Conservation (phyloP, 2,329 filamentous ascomycete species). For the Aspergillus sp. region DNA sequence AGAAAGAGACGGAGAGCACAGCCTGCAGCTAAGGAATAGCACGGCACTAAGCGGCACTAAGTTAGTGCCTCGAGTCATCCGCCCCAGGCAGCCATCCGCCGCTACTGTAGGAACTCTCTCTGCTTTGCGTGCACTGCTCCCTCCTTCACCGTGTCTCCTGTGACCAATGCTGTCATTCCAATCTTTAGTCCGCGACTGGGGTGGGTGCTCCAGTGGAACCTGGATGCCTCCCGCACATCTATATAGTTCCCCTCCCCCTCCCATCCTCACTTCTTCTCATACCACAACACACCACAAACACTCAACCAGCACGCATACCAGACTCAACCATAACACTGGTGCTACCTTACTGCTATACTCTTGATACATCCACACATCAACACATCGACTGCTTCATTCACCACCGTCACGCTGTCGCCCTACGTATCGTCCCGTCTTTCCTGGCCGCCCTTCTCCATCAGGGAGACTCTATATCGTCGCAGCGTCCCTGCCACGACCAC, state of each 20-base stretch:
- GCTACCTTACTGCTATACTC: neutral
- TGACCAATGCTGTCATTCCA: conserved; percentile 23
- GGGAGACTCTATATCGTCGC: conserved; percentile 22
- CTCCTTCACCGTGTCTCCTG: neutral
- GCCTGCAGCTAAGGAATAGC: conserved; percentile 11
- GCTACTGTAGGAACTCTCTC: conserved; percentile 8
- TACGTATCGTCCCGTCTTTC: conserved; percentile 22
- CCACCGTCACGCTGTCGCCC: conserved; percentile 31
- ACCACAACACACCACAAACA: neutral
- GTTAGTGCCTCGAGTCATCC: conserved; percentile 16
- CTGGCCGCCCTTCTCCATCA: conserved; percentile 20
- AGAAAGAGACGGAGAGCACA: conserved; percentile 10
- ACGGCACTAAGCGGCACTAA: neutral
- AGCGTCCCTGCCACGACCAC: neutral
- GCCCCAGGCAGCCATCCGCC: conserved; percentile 12
- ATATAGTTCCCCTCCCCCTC: conserved; percentile 11
- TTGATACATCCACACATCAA: neutral
- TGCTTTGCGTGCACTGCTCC: neutral
- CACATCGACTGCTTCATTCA: neutral
- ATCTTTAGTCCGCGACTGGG: neutral
- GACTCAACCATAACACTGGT: neutral
- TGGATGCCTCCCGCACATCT: conserved; percentile 14
- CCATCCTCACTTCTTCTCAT: neutral
- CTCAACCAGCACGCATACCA: neutral
- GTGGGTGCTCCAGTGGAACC: neutral